Percentiles rank a stretch among this genome's conserved stretches.
phyloP scores from a whole-genome alignment of 78 protist genomes.

The Protostelium mycophagum region DNA sequence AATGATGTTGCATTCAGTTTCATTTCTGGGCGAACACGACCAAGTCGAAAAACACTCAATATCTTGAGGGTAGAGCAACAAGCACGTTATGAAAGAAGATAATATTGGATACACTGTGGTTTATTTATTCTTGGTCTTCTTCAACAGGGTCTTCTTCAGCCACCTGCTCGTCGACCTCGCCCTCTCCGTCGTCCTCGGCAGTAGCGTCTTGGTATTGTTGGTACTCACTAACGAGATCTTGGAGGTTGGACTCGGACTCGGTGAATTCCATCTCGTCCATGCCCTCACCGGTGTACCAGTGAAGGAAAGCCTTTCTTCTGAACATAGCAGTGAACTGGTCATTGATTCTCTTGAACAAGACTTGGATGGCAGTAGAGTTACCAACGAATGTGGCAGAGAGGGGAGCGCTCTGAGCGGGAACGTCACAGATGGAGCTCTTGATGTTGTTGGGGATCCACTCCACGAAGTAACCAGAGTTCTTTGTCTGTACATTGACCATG shows the following conservation, averaged over 20 bases:
- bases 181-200: constrained; percentile 26
- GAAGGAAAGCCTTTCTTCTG: constrained; percentile 94
- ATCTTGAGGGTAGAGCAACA: no score
- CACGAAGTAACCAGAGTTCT: constrained; percentile 88
- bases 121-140: constrained; percentile 6
- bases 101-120: neutral
- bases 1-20: no score
- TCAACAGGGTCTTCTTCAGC: constrained; percentile 5
- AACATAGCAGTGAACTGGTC: constrained; percentile 95
- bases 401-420: constrained; percentile 90
- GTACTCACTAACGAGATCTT: constrained; percentile 91
- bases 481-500: constrained; percentile 84
- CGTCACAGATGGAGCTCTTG: constrained; percentile 90
- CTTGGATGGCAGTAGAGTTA: constrained; percentile 92
- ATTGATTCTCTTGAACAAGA: constrained; percentile 88
- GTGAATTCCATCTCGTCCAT: constrained; percentile 97
- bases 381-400: constrained; percentile 91
- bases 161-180: constrained; percentile 40
- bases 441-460: constrained; percentile 98
- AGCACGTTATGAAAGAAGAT: no score
- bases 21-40: no score
- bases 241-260: constrained; percentile 93
- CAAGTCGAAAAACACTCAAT: no score
- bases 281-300: constrained; percentile 96
- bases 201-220: constrained; percentile 84